phyloP scores from a whole-genome alignment of 371 early-diverging fungal species.

The Mitosporidium daphniae region DNA sequence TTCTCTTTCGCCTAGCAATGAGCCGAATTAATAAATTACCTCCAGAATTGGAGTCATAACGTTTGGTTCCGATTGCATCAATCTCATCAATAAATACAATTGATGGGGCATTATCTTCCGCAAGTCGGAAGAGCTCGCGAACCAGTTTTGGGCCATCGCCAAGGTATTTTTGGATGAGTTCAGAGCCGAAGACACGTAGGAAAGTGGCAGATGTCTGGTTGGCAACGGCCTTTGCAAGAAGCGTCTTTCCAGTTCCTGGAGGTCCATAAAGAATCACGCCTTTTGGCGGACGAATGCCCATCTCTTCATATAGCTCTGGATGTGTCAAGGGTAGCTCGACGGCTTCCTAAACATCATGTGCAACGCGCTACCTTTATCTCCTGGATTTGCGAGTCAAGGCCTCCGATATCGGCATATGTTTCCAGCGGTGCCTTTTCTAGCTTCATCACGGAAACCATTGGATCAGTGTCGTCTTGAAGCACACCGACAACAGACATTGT shows the following conservation, averaged over 20 bases:
- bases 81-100: slow-evolving; percentile 99
- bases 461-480: slow-evolving; percentile 78
- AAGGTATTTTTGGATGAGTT: slow-evolving; percentile 96
- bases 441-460: slow-evolving; percentile 98
- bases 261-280: slow-evolving; percentile 97
- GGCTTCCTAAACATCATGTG: slow-evolving; percentile 21
- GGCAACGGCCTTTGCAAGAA: slow-evolving; percentile 97
- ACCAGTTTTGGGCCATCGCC: slow-evolving; percentile 99
- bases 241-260: slow-evolving; percentile 95
- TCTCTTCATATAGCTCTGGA: slow-evolving; percentile 95
- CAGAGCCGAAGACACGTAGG: slow-evolving; percentile 96
- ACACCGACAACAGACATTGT: slow-evolving; percentile 75
- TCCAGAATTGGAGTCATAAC: slow-evolving; percentile 79
- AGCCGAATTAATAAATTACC: too few relatives aligned
- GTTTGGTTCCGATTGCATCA: slow-evolving; percentile 91
- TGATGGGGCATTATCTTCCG: slow-evolving; percentile 91
- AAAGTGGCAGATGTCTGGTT: slow-evolving; percentile 98
- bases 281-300: slow-evolving; percentile 98
- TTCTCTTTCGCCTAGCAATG: too few relatives aligned
- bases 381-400: slow-evolving; percentile 89
- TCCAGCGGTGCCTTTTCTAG: slow-evolving; percentile 97
- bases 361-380: slow-evolving; percentile 39
- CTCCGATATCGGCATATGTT: slow-evolving; percentile 96
- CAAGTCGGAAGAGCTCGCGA: slow-evolving; percentile 90
- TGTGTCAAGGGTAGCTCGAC: slow-evolving; percentile 97